Evolutionary conservation across 148 eudicot genomes (phyloP).

Genomic region (Chenopodium album): DNA sequence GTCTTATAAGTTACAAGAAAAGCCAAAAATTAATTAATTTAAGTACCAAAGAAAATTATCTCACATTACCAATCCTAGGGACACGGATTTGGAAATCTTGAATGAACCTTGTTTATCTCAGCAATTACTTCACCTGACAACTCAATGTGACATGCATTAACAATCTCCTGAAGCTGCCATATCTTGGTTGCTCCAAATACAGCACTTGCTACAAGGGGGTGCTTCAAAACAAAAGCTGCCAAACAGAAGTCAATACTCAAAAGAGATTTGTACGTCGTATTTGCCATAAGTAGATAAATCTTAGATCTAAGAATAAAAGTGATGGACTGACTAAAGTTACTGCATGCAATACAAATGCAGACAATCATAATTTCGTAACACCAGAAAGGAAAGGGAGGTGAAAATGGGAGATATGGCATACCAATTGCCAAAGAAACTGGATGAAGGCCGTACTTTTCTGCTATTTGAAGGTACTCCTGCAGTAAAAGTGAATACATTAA

Average conservation of each 20-base stretch:
- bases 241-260: conserved; percentile 3
- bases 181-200: conserved; percentile 84
- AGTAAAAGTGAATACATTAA: conserved; percentile 3
- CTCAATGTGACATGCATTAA: conserved; percentile 52
- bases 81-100: conserved; percentile 68
- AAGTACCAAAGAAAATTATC: background rate
- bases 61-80: conserved; percentile 33
- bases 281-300: background rate
- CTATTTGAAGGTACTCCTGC: conserved; percentile 75
- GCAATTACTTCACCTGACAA: conserved; percentile 51
- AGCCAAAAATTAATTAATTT: too few species aligned
- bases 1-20: too few species aligned
- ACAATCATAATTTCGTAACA: background rate
- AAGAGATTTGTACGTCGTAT: background rate
- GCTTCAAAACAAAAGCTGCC: conserved; percentile 77
- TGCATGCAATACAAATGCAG: background rate
- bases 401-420: conserved; percentile 25
- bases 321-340: background rate
- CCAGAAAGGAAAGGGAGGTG: background rate
- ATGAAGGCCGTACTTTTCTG: conserved; percentile 59
- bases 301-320: background rate
- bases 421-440: conserved; percentile 87
- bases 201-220: conserved; percentile 80
- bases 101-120: conserved; percentile 66
- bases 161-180: conserved; percentile 72